Percentiles rank a stretch among this genome's conserved stretches.
Conservation (phyloP, 2,329 filamentous ascomycete genomes). For the Penicillium sp. region DNA sequence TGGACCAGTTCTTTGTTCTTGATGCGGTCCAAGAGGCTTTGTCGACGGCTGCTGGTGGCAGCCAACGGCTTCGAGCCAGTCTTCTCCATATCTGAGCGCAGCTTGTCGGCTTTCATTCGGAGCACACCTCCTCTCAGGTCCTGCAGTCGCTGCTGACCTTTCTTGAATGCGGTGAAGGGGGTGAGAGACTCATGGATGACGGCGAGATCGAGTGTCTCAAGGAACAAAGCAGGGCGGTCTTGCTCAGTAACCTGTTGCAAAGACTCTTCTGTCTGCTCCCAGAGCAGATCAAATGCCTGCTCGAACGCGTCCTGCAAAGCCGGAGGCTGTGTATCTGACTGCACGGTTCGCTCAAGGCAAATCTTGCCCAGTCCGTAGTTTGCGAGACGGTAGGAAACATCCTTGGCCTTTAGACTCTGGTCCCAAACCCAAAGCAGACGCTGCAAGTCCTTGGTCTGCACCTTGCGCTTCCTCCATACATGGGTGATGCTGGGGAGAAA, state of each 20-base stretch:
- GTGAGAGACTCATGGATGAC: slow-evolving; percentile 38
- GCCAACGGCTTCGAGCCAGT: slow-evolving; percentile 24
- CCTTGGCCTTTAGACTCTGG: slow-evolving; percentile 22
- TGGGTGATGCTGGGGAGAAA: slow-evolving; percentile 61
- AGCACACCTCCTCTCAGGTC: slow-evolving; percentile 40
- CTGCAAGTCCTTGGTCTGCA: slow-evolving; percentile 62
- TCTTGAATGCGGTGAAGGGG: slow-evolving; percentile 33
- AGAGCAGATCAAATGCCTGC: slow-evolving; percentile 34
- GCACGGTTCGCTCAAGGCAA: slow-evolving; percentile 33
- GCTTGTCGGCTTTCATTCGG: slow-evolving; percentile 33
- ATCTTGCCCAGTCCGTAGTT: slow-evolving; percentile 41
- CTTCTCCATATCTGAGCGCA: slow-evolving; percentile 21
- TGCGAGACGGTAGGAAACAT: slow-evolving; percentile 35
- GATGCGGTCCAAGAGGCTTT: slow-evolving; percentile 70
- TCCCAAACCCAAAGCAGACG: slow-evolving; percentile 62
- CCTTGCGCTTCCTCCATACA: slow-evolving; percentile 67
- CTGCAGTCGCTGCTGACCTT: slow-evolving; percentile 41
- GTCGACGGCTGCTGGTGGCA: slow-evolving; percentile 38
- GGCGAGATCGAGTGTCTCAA: slow-evolving; percentile 31
- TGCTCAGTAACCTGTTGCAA: slow-evolving; percentile 32
- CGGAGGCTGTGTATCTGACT: slow-evolving; percentile 35
- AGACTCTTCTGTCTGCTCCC: slow-evolving; percentile 36
- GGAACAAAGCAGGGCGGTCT: slow-evolving; percentile 32
- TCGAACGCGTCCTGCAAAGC: slow-evolving; percentile 50
- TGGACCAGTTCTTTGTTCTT: slow-evolving; percentile 60